phyloP scores from a whole-genome alignment of 192 early-diverging fungal species.

The Entomortierella lignicola region DNA sequence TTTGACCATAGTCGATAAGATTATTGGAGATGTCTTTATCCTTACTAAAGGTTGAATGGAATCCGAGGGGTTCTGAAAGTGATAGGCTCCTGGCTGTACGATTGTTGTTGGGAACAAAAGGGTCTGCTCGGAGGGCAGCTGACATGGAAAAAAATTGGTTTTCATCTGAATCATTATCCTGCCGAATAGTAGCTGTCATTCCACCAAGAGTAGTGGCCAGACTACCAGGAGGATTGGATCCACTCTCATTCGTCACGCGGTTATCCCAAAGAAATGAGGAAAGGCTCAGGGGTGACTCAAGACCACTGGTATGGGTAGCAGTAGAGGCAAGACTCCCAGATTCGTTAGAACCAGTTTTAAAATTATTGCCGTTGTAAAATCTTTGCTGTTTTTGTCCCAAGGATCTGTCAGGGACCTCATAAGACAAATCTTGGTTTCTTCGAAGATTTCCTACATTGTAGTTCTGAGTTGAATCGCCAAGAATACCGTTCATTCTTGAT shows the following conservation, averaged over 20 bases:
- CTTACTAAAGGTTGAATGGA: slow-evolving; percentile 5
- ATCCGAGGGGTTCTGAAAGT: slow-evolving; percentile 32
- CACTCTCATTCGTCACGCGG: slow-evolving; percentile 6
- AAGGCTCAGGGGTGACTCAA: slow-evolving; percentile 31
- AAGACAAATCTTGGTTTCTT: slow-evolving; percentile 4
- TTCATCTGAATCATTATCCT: neutral
- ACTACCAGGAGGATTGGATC: neutral
- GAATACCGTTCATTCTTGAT: slow-evolving; percentile 5
- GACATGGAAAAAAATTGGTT: slow-evolving; percentile 20
- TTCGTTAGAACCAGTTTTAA: neutral
- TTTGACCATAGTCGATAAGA: neutral
- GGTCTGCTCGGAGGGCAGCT: slow-evolving; percentile 21
- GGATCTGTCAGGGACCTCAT: slow-evolving; percentile 6
- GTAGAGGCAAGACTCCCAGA: neutral
- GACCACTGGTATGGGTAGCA: neutral
- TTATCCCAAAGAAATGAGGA: slow-evolving; percentile 43
- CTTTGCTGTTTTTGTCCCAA: neutral
- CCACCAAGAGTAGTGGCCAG: neutral
- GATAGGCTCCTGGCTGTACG: slow-evolving; percentile 29
- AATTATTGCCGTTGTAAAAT: neutral
- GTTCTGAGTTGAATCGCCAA: neutral
- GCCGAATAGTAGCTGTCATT: neutral
- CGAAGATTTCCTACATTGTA: neutral
- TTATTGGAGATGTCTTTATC: neutral
- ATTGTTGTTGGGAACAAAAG: slow-evolving; percentile 21